These are phyloP conservation scores for Saussurea involucrata DNA, from an alignment of 129 eudicot genomes.

Conservation along the genomic window DNA sequence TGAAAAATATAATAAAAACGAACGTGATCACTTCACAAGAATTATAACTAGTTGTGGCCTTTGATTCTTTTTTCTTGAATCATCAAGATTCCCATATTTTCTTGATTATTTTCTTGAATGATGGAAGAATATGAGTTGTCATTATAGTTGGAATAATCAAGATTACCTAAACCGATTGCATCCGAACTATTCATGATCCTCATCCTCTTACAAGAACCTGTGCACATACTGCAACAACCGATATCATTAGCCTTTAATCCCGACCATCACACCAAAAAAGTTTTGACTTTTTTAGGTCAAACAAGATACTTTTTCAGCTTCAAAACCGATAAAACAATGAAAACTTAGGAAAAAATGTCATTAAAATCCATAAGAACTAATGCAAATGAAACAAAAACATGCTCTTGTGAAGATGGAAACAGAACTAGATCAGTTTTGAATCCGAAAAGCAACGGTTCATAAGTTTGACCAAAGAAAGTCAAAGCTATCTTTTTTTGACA, in stretches of 20 bases:
- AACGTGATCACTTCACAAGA: conserved; percentile 24
- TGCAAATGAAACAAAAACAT: not conserved
- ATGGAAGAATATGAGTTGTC: not conserved
- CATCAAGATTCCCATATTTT: not conserved
- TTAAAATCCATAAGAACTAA: too few species aligned
- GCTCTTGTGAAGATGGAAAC: not conserved
- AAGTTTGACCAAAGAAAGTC: conserved; percentile 22
- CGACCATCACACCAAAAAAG: not conserved
- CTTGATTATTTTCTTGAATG: not conserved
- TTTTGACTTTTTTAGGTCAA: conserved; percentile 1
- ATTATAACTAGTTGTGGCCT: conserved; percentile 26
- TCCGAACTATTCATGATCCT: conserved; percentile 77
- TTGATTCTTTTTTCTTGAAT: not conserved
- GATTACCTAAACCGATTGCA: conserved; percentile 61
- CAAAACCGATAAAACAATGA: not conserved
- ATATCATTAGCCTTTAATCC: not conserved
- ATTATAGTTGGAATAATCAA: not conserved
- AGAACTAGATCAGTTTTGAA: not conserved
- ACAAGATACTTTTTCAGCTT: not conserved
- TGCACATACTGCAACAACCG: conserved; percentile 58
- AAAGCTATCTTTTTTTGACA: not conserved
- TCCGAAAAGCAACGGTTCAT: not conserved
- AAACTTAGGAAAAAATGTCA: not conserved
- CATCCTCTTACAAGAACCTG: conserved; percentile 60
- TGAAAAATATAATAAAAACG: conserved; percentile 8